Conservation (phyloP, 2,329 filamentous ascomycete species). For the Neofusicoccum laricinum region DNA sequence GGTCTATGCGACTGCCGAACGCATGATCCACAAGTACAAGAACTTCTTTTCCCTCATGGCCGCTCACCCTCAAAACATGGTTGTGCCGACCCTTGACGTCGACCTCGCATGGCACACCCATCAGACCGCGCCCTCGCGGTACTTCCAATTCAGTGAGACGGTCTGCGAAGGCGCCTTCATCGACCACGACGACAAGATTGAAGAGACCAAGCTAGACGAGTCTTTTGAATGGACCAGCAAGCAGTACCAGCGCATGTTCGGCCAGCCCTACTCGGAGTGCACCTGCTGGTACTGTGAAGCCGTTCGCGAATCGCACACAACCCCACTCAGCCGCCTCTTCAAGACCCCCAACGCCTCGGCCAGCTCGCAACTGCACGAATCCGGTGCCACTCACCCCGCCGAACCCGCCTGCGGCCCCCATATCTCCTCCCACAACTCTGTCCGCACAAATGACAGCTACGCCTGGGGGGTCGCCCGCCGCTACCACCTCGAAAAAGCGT, state of each 20-base stretch:
- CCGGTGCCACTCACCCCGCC: constrained; percentile 38
- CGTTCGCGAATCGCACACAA: constrained; percentile 57
- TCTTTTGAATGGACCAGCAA: constrained; percentile 72
- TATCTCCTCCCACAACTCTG: constrained; percentile 70
- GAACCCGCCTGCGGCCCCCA: constrained; percentile 40
- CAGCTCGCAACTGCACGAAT: constrained; percentile 45
- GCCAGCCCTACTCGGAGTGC: constrained; percentile 70
- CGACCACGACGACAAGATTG: constrained; percentile 82
- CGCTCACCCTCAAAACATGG: constrained; percentile 22
- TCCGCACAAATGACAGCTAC: constrained; percentile 37
- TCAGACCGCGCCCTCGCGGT: constrained; percentile 63
- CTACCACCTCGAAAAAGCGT: constrained; percentile 10
- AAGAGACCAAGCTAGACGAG: constrained; percentile 60
- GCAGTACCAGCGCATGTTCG: constrained; percentile 63
- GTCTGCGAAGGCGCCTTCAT: constrained; percentile 50
- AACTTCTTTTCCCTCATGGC: constrained; percentile 57
- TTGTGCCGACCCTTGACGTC: constrained; percentile 70
- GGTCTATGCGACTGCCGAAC: constrained; percentile 59
- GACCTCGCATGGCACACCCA: constrained; percentile 79
- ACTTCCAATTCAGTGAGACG: constrained; percentile 57
- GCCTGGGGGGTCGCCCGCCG: constrained; percentile 2
- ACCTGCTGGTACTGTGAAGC: constrained; percentile 84
- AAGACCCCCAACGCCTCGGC: constrained; percentile 42
- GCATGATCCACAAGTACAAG: constrained; percentile 63
- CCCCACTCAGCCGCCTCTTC: constrained; percentile 45